Percentiles rank a stretch among this genome's conserved stretches.
These are phyloP conservation scores for Flaveria bidentis DNA, from an alignment of 129 eudicot species.

Conservation along the genomic window DNA sequence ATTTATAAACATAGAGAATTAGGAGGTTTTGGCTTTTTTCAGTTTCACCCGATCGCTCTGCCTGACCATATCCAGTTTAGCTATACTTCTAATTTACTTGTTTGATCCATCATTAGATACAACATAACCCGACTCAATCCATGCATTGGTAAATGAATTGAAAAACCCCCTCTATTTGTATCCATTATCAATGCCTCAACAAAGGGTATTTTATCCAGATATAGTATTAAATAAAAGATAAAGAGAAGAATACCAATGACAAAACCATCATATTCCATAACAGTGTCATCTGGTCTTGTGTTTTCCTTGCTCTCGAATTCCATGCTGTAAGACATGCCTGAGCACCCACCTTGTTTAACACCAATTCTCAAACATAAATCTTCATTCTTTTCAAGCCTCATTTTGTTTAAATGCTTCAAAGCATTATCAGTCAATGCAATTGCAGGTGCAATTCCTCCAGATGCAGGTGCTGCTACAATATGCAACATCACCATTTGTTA, in stretches of 20 bases:
- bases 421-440: conserved; percentile 85
- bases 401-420: conserved; percentile 76
- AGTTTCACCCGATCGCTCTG: neutral
- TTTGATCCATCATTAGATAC: neutral
- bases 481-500: neutral
- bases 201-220: conserved; percentile 1
- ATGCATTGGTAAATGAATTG: neutral
- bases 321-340: conserved; percentile 98
- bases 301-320: conserved; percentile 87
- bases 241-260: conserved; percentile 62
- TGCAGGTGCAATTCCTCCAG: conserved; percentile 90
- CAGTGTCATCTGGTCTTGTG: conserved; percentile 82
- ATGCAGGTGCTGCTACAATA: conserved; percentile 60
- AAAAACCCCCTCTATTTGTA: neutral
- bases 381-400: conserved; percentile 71
- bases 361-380: conserved; percentile 93
- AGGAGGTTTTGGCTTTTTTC: neutral
- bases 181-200: neutral
- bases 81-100: neutral
- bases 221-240: neutral
- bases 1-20: neutral
- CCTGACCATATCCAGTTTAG: neutral
- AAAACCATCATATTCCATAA: conserved; percentile 87
- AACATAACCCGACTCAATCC: neutral
- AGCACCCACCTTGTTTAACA: conserved; percentile 98